These are phyloP conservation scores for Boechera divaricarpa DNA, from an alignment of 345 rosid genomes.

Conservation along the genomic window DNA sequence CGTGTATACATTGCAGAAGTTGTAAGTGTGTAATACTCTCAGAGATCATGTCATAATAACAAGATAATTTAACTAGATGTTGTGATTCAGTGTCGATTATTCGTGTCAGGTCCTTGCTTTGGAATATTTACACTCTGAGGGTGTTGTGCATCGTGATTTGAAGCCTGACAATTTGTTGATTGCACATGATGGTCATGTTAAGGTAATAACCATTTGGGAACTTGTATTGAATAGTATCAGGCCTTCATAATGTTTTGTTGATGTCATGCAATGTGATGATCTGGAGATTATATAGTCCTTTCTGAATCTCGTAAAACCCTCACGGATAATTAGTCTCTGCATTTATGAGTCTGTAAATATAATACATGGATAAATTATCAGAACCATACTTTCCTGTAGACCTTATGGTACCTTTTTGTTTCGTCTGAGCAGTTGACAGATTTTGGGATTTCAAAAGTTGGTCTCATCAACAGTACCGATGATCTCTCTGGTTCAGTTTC, in stretches of 20 bases:
- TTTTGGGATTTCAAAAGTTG: slow-evolving; percentile 54
- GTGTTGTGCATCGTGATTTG: slow-evolving; percentile 95
- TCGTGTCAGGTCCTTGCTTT: slow-evolving; percentile 77
- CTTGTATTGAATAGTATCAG: slow-evolving; percentile 31
- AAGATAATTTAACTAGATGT: slow-evolving; percentile 29
- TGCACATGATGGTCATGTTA: slow-evolving; percentile 96
- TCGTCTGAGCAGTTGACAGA: slow-evolving; percentile 43
- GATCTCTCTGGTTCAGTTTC: slow-evolving; percentile 87
- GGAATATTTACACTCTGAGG: slow-evolving; percentile 87
- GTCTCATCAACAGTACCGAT: slow-evolving; percentile 92
- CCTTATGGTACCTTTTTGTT: slow-evolving; percentile 20
- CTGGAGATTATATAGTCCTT: slow-evolving; percentile 13
- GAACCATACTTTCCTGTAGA: slow-evolving; percentile 17
- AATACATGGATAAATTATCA: neutral
- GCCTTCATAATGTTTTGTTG: slow-evolving; percentile 40
- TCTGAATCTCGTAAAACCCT: slow-evolving; percentile 23
- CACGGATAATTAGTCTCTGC: slow-evolving; percentile 10
- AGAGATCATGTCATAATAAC: slow-evolving; percentile 18
- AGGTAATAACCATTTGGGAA: slow-evolving; percentile 57
- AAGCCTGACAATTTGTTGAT: slow-evolving; percentile 97
- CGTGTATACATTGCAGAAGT: slow-evolving; percentile 97
- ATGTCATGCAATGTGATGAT: slow-evolving; percentile 50
- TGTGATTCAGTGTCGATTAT: slow-evolving; percentile 19
- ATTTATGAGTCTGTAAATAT: neutral
- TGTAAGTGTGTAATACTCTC: slow-evolving; percentile 59